A percentile compares a stretch with the other conserved stretches of the same genome.
phyloP scores from a whole-genome alignment of 805 yeast species.

The Groenewaldozyma salmanticensis region DNA sequence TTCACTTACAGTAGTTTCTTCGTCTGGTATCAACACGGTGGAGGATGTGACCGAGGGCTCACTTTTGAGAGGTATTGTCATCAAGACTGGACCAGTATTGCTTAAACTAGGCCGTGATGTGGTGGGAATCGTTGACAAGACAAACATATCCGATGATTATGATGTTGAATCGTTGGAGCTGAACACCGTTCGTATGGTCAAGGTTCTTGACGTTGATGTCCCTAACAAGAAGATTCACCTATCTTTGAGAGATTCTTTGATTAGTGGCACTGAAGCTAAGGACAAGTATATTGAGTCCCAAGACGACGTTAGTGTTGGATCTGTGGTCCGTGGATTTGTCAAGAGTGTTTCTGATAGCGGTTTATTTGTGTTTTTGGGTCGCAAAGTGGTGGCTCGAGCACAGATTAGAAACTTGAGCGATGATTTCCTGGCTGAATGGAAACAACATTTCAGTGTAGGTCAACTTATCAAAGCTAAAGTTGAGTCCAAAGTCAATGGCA shows the following conservation, averaged over 20 bases:
- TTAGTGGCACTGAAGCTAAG: constrained; percentile 25
- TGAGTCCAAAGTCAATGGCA: constrained; percentile 30
- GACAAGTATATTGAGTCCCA: constrained; percentile 40
- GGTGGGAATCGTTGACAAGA: constrained; percentile 20
- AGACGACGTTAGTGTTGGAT: constrained; percentile 44
- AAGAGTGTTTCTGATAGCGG: constrained; percentile 66
- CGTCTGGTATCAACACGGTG: constrained; percentile 16
- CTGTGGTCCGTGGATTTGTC: constrained; percentile 72
- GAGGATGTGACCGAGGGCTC: constrained; percentile 14
- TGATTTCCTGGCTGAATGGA: constrained; percentile 78
- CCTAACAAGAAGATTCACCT: constrained; percentile 48
- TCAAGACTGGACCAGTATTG: constrained; percentile 22
- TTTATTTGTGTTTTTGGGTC: constrained; percentile 65
- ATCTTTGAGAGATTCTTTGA: constrained; percentile 42
- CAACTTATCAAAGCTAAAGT: constrained; percentile 73
- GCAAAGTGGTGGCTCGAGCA: constrained; percentile 65
- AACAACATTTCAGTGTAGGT: constrained; percentile 56
- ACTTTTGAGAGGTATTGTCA: constrained; percentile 11
- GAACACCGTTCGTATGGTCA: constrained; percentile 17
- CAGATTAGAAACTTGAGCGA: constrained; percentile 77
- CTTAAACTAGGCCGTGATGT: constrained; percentile 20
- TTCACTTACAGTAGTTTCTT: constrained; percentile 33
- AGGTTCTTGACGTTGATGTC: constrained; percentile 32
- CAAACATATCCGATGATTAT: constrained; percentile 18
- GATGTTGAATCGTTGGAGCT: constrained; percentile 8